These are phyloP conservation scores for Mycena rosella DNA, from an alignment of 768 basidiomycete genomes.

Conservation along the genomic window DNA sequence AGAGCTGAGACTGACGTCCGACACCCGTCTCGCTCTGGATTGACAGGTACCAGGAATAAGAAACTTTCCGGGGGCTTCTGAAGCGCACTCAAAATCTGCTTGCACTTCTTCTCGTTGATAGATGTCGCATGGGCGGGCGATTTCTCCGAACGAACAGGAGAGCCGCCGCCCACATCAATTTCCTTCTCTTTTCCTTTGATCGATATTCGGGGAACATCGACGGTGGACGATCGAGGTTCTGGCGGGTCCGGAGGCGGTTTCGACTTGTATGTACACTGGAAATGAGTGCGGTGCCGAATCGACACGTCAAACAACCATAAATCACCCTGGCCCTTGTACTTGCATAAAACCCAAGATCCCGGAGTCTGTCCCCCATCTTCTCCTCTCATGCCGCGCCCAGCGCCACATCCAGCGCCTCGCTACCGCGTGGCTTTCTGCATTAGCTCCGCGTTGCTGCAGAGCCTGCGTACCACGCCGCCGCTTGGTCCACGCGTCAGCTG, in stretches of 20 bases:
- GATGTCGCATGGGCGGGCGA: conserved; percentile 57
- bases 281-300: too few species aligned
- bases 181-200: conserved; percentile 86
- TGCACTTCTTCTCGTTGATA: conserved; percentile 88
- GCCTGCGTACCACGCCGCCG: too few species aligned
- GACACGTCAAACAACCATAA: too few species aligned
- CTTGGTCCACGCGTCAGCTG: too few species aligned
- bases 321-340: too few species aligned
- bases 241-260: conserved; percentile 41
- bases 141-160: conserved; percentile 57
- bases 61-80: conserved; percentile 73
- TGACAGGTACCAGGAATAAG: conserved; percentile 87
- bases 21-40: conserved; percentile 87
- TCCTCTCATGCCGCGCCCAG: too few species aligned
- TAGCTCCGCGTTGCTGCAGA: too few species aligned
- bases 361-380: too few species aligned
- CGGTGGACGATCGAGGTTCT: conserved; percentile 37
- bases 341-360: too few species aligned
- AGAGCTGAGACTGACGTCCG: conserved; percentile 85
- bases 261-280: too few species aligned
- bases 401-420: too few species aligned
- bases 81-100: conserved; percentile 73
- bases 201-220: conserved; percentile 57
- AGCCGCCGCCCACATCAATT: conserved; percentile 44
- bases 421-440: too few species aligned